Evolutionary conservation across 1,139 yeast genomes (phyloP).

Genomic region (Nakaseomyces glabratus): DNA sequence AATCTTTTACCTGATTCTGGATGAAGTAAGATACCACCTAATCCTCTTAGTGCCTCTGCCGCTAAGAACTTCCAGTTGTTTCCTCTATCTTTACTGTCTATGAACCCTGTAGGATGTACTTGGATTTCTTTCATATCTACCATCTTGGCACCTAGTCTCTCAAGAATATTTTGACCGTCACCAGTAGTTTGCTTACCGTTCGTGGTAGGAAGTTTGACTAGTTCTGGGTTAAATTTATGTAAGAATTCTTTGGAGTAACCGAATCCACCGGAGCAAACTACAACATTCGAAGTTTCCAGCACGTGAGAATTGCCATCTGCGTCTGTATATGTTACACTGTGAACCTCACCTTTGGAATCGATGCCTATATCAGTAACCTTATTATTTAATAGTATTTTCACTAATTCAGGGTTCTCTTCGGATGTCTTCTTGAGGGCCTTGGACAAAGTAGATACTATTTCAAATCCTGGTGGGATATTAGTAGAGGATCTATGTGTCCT

Average conservation of each 20-base stretch:
- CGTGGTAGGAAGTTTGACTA: constrained; percentile 57
- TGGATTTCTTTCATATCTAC: constrained; percentile 72
- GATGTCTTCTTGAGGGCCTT: constrained; percentile 45
- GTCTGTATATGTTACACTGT: constrained; percentile 44
- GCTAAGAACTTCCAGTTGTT: constrained; percentile 56
- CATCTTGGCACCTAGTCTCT: constrained; percentile 49
- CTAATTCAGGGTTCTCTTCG: constrained; percentile 42
- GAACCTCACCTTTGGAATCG: constrained; percentile 31
- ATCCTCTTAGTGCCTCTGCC: constrained; percentile 71
- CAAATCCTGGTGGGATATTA: constrained; percentile 68
- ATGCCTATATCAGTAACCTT: constrained; percentile 48
- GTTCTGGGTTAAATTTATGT: constrained; percentile 57
- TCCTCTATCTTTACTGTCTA: constrained; percentile 51
- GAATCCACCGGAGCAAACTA: constrained; percentile 75
- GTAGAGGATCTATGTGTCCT: constrained; percentile 62
- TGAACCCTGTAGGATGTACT: constrained; percentile 75
- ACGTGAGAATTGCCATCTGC: constrained; percentile 21
- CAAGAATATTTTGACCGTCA: constrained; percentile 59
- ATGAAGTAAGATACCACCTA: constrained; percentile 64
- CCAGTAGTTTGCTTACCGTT: constrained; percentile 71
- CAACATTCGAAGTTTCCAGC: constrained; percentile 38
- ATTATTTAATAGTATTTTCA: constrained; percentile 43
- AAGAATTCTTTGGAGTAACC: constrained; percentile 38
- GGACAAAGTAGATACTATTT: constrained; percentile 56
- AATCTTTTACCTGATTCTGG: constrained; percentile 51